Evolutionary conservation across 495 filamentous ascomycete species (phyloP).

Genomic region (Monascus purpureus): DNA sequence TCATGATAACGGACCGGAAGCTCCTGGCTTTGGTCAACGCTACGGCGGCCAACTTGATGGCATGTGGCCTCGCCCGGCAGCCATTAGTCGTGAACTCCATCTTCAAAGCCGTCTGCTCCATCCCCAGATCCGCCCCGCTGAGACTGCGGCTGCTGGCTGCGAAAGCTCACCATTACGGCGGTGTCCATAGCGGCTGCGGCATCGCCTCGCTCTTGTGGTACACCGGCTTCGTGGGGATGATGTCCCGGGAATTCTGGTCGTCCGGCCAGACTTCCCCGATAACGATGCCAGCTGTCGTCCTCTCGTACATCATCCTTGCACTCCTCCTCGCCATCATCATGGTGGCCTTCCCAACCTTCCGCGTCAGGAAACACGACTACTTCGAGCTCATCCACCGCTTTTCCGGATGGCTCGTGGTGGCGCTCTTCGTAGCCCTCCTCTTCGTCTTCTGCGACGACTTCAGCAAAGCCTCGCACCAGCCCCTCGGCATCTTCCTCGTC

Average conservation of each 20-base stretch:
- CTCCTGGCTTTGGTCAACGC: constrained; percentile 32
- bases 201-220: constrained; percentile 60
- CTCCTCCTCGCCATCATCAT: constrained; percentile 29
- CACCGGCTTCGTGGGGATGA: constrained; percentile 37
- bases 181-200: constrained; percentile 60
- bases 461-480: constrained; percentile 9
- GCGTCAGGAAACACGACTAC: constrained; percentile 35
- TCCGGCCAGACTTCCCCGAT: constrained; percentile 8
- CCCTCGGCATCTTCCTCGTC: constrained; percentile 22
- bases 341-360: constrained; percentile 30
- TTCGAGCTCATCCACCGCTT: constrained; percentile 46
- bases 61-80: constrained; percentile 52
- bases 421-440: constrained; percentile 30
- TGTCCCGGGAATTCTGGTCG: constrained; percentile 31
- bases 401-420: constrained; percentile 36
- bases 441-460: constrained; percentile 22
- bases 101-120: constrained; percentile 43
- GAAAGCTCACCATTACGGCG: constrained; percentile 67
- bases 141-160: constrained; percentile 48
- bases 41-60: constrained; percentile 35
- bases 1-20: constrained; percentile 22
- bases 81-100: constrained; percentile 63
- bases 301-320: constrained; percentile 26
- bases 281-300: constrained; percentile 17
- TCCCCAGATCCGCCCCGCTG: constrained; percentile 48